These are phyloP conservation scores for Seminavis robusta DNA, from an alignment of 108 stramenopile species.

Conservation along the genomic window DNA sequence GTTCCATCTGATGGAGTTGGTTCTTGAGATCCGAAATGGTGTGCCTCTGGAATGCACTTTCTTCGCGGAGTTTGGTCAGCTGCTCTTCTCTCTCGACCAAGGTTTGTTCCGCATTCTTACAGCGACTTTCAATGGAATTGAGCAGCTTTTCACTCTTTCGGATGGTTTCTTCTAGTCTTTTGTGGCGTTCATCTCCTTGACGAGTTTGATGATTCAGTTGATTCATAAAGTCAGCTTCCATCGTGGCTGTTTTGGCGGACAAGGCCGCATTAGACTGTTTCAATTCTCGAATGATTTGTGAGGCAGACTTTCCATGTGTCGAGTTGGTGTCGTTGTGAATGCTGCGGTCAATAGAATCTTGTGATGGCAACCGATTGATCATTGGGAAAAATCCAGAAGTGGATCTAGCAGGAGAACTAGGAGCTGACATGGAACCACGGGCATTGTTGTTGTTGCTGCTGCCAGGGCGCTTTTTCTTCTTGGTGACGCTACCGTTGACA, in stretches of 20 bases:
- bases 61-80: slow-evolving; percentile 53
- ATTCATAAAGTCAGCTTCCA: slow-evolving; percentile 51
- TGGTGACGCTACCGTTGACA: not conserved
- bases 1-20: slow-evolving; percentile 67
- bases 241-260: slow-evolving; percentile 29
- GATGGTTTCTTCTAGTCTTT: slow-evolving; percentile 14
- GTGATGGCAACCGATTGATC: slow-evolving; percentile 38
- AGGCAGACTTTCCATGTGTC: slow-evolving; percentile 34
- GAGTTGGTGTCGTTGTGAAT: slow-evolving; percentile 49
- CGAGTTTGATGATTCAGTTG: slow-evolving; percentile 24
- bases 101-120: slow-evolving; percentile 30
- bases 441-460: slow-evolving; percentile 12
- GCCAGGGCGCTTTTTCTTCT: not conserved
- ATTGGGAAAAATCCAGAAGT: slow-evolving; percentile 13
- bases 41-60: slow-evolving; percentile 51
- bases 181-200: slow-evolving; percentile 5
- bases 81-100: slow-evolving; percentile 52
- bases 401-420: slow-evolving; percentile 6
- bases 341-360: slow-evolving; percentile 46
- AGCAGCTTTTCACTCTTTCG: slow-evolving; percentile 18
- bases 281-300: slow-evolving; percentile 44
- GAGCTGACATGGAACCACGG: slow-evolving; percentile 5
- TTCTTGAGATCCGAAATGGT: slow-evolving; percentile 67
- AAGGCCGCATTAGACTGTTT: slow-evolving; percentile 40
- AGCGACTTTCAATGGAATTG: slow-evolving; percentile 19